Evolutionary conservation across 768 basidiomycete genomes (phyloP), one percentile per base, ranked within the genome.

Genomic region (Vararia minispora): DNA sequence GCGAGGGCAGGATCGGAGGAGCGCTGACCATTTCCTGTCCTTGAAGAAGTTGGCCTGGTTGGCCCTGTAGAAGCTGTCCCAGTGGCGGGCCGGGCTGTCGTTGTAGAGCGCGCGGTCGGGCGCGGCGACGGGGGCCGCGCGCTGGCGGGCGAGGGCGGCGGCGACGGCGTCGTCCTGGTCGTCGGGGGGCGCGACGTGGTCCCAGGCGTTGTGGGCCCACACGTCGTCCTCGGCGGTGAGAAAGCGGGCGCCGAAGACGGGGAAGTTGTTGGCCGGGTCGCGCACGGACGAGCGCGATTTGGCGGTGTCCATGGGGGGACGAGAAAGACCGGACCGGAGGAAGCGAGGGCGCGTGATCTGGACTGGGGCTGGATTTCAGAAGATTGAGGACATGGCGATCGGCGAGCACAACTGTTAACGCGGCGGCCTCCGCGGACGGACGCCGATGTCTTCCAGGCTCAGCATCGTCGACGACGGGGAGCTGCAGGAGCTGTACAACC

Each of bases 11-110:
- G 22, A 27, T 33, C n/a, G 14, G 13, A 4, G 5, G 29, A 21
- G 14, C 21, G 39, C 57, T 5, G 52, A 76, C 83, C 95, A 99
- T 64, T 89, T 86, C 41, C 95, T 69, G 59, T 98, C 79, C 28
- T 86, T 80, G 65, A 98, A 99, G 61, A 99, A 98, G 48, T 92
- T 91, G 52, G 63, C 71, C 16, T 74, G 66, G 45, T 94, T 91
- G 37, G 68, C 69, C 50, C 82, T 80, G 67, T 99, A 98, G 52
- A 98, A 97, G 39, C 78, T 77, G 54, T 98, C 86, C 85, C 85
- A 88, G 48, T 80, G 69, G 41, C 66, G 74, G 1, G 81, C 72
- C 3, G 84, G 83, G 44, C 74, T 83, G 11, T 76, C 68, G 54
- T 86, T 79, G 51, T 80, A 80, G 53, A 71, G 77, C 31, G 61